These are phyloP conservation scores for Lophium mytilinum DNA, from an alignment of 495 filamentous ascomycete species.

Conservation along the genomic window DNA sequence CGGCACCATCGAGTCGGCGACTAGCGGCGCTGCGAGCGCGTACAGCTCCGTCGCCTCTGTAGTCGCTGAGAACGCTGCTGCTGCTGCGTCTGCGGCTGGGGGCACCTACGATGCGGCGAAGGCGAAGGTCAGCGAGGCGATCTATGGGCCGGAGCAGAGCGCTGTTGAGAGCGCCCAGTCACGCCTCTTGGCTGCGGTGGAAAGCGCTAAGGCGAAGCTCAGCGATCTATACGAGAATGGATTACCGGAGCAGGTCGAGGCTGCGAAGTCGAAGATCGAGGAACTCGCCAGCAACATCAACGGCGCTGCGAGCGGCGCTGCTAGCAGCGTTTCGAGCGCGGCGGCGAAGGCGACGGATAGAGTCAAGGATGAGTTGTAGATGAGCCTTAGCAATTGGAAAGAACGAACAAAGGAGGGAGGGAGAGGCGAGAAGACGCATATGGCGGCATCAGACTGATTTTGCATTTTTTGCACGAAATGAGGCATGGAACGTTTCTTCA, in stretches of 20 bases:
- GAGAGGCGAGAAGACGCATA: background rate
- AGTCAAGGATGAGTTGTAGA: conserved; percentile 27
- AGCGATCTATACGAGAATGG: conserved; percentile 38
- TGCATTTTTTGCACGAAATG: background rate
- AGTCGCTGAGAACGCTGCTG: conserved; percentile 33
- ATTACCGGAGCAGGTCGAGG: conserved; percentile 31
- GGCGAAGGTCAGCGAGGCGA: conserved; percentile 21
- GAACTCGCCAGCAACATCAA: conserved; percentile 33
- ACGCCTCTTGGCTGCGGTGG: conserved; percentile 40
- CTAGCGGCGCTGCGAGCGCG: conserved; percentile 29
- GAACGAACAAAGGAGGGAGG: background rate
- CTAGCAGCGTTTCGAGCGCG: conserved; percentile 21
- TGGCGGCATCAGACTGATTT: background rate
- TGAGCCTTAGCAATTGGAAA: background rate
- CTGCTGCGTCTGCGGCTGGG: conserved; percentile 18
- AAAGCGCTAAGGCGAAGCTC: conserved; percentile 43
- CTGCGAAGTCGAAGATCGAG: conserved; percentile 28
- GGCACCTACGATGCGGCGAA: conserved; percentile 10
- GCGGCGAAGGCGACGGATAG: conserved; percentile 34
- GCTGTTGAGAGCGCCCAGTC: conserved; percentile 48
- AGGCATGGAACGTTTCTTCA: too few species aligned
- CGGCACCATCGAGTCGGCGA: conserved; percentile 33
- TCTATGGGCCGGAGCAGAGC: conserved; percentile 43
- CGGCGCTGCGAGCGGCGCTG: conserved; percentile 32
- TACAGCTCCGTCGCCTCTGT: conserved; percentile 33